Percentiles rank a stretch among this genome's conserved stretches.
These are phyloP conservation scores for Salicornia ramosissima DNA, from an alignment of 148 eudicot species.

Conservation along the genomic window DNA sequence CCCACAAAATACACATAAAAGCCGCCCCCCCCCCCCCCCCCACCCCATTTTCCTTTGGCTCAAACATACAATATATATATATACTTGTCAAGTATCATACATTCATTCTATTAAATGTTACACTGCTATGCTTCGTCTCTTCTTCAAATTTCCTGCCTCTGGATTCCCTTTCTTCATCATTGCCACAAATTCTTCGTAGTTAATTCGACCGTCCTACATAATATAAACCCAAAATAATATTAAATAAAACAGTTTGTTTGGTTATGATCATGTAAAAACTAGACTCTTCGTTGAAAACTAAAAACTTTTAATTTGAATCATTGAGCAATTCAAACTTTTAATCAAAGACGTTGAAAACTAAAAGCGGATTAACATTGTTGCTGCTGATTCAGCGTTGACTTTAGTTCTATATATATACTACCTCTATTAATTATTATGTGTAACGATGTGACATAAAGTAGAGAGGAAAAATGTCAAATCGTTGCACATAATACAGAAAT, in stretches of 20 bases:
- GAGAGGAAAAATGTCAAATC: too few relatives aligned
- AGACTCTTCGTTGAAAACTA: neutral
- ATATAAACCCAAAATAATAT: too few relatives aligned
- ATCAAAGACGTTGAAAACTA: too few relatives aligned
- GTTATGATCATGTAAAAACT: neutral
- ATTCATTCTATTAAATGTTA: conserved; percentile 5
- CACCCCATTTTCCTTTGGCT: conserved; percentile 10
- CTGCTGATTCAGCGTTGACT: too few relatives aligned
- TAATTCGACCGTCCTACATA: conserved; percentile 66
- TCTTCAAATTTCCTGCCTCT: conserved; percentile 44
- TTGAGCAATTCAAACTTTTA: too few relatives aligned
- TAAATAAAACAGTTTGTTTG: neutral
- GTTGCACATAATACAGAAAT: too few relatives aligned
- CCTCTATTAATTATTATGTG: too few relatives aligned
- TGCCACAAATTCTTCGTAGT: conserved; percentile 77
- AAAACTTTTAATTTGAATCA: neutral
- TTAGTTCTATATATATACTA: too few relatives aligned
- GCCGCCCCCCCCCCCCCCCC: too few relatives aligned
- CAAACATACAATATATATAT: neutral
- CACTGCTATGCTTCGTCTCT: conserved; percentile 32
- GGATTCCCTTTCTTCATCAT: conserved; percentile 79
- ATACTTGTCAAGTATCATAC: conserved; percentile 2
- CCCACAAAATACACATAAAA: too few relatives aligned
- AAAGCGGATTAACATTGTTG: too few relatives aligned
- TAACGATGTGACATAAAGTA: too few relatives aligned